A percentile compares a stretch with the other conserved stretches of the same genome.
phyloP scores from a whole-genome alignment of 2,329 filamentous ascomycete species.

The Aspergillus nomiae region DNA sequence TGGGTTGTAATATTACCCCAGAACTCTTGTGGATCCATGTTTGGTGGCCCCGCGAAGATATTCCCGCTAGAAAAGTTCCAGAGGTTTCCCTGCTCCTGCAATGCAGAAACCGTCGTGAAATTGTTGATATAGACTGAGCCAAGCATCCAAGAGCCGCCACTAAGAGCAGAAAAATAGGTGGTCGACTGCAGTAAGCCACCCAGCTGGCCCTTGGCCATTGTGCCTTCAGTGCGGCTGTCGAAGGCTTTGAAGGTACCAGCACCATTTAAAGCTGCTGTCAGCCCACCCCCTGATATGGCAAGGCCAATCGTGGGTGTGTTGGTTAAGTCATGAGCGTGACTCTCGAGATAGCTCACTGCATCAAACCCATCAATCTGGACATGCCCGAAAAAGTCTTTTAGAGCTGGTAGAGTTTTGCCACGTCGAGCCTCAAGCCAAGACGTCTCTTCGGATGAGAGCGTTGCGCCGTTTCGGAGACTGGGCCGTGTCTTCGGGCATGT shows the following conservation, averaged over 20 bases:
- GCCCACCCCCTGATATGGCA: slow-evolving; percentile 81
- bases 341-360: slow-evolving; percentile 68
- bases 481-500: slow-evolving; percentile 70
- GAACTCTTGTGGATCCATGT: slow-evolving; percentile 30
- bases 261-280: slow-evolving; percentile 79
- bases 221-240: slow-evolving; percentile 68
- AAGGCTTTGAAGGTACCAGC: slow-evolving; percentile 81
- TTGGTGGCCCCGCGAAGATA: too few relatives aligned
- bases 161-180: slow-evolving; percentile 80
- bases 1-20: too few relatives aligned
- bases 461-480: slow-evolving; percentile 63
- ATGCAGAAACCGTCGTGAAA: slow-evolving; percentile 65
- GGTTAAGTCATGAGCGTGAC: slow-evolving; percentile 55
- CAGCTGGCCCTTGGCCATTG: slow-evolving; percentile 66
- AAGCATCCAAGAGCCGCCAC: slow-evolving; percentile 82
- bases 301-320: slow-evolving; percentile 73
- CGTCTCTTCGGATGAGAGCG: slow-evolving; percentile 70
- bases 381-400: slow-evolving; percentile 72
- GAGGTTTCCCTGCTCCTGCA: slow-evolving; percentile 31
- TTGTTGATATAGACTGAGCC: slow-evolving; percentile 78
- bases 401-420: slow-evolving; percentile 70
- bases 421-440: slow-evolving; percentile 73
- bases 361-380: slow-evolving; percentile 76
- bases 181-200: slow-evolving; percentile 79
- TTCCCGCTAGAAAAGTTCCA: slow-evolving; percentile 23